Base-by-base conservation (phyloP, 108 stramenopile genomes). In the Nannochloropsis gaditana region DNA sequence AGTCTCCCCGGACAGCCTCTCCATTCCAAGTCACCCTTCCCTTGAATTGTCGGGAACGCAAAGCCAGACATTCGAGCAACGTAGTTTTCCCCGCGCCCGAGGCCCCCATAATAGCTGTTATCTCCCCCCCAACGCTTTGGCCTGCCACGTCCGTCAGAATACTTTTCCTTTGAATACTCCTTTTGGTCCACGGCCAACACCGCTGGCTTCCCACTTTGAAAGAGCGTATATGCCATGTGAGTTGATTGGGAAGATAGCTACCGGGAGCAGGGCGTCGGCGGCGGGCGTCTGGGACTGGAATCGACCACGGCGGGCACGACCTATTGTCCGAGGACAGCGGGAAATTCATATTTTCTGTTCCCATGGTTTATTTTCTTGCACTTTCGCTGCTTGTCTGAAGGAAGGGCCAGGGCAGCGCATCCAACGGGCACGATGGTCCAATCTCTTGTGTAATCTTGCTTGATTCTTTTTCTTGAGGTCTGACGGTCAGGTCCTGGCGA, bases 31-130 rank as follows among this genome's bases (percentile, higher is more conserved):
- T 73, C 59, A 73, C 59, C n/a, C 19, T 73, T 6, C 59, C 59
- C 59, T 73, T 73, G 59, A 73, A 73, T 2, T 73, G 19, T n/a
- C 59, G 15, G 19, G 59, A 73, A 15, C 90, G 86, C 42, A 84
- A 83, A 19, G 90, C 84, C 43, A 91, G 79, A 41, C 90, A 83
- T 85, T 91, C 90, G 9, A 91, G 84, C 19, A 91, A 84, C 11
- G 90, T 91, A 21, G 89, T 89, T 79, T 88, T 88, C 5, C 90
- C 90, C 17, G 90, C 90, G 5, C 90, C 90, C 8, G 86, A 87
- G 19, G 89, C 85, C 2, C 90, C 90, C 90, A 90, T 90, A 83
- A 90, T 86, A n/a, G 89, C 89, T 45, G 59, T 73, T n/a, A 73
- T 73, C n/a, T 73, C 59, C n/a, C 59, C 59, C 59, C 59, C 59